A percentile compares a stretch with the other conserved stretches of the same genome.
phyloP scores from a whole-genome alignment of 164 flowering plant species.

The Echeveria elegans region DNA sequence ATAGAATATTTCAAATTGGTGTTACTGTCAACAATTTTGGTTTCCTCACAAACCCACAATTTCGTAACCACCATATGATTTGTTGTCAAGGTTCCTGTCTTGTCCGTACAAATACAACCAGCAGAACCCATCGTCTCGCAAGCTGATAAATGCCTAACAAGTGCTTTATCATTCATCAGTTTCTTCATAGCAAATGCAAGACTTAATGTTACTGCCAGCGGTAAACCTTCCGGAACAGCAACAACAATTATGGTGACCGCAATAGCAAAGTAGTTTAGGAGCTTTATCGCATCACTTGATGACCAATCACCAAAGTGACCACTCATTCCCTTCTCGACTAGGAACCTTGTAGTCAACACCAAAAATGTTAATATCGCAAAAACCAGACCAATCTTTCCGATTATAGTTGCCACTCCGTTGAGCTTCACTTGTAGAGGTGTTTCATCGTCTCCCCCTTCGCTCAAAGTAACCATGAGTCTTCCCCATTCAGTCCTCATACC shows the following conservation, averaged over 20 bases:
- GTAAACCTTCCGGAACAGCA: slow-evolving; percentile 63
- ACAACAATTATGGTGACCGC: slow-evolving; percentile 56
- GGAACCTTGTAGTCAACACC: slow-evolving; percentile 28
- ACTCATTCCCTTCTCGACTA: slow-evolving; percentile 22
- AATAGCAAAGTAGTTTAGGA: slow-evolving; percentile 36
- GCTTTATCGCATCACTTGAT: slow-evolving; percentile 20
- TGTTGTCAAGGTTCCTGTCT: slow-evolving; percentile 67
- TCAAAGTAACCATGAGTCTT: slow-evolving; percentile 39
- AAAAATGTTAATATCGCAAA: slow-evolving; percentile 46
- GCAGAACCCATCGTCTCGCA: slow-evolving; percentile 92
- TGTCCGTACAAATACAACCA: slow-evolving; percentile 59
- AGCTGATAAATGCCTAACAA: slow-evolving; percentile 54
- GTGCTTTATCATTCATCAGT: slow-evolving; percentile 50
- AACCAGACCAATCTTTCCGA: slow-evolving; percentile 49
- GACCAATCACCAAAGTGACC: slow-evolving; percentile 28
- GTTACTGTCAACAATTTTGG: slow-evolving; percentile 13
- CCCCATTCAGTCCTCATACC: slow-evolving; percentile 65
- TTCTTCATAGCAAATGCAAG: slow-evolving; percentile 62
- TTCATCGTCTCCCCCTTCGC: slow-evolving; percentile 42
- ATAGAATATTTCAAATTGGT: slow-evolving; percentile 16
- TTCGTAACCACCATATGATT: slow-evolving; percentile 42
- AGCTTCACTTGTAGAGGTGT: slow-evolving; percentile 60
- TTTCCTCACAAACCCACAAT: slow-evolving; percentile 30
- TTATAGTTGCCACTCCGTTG: slow-evolving; percentile 53
- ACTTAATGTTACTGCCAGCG: slow-evolving; percentile 56